phyloP scores from a whole-genome alignment of 805 yeast genomes.

The Millerago galiae region DNA sequence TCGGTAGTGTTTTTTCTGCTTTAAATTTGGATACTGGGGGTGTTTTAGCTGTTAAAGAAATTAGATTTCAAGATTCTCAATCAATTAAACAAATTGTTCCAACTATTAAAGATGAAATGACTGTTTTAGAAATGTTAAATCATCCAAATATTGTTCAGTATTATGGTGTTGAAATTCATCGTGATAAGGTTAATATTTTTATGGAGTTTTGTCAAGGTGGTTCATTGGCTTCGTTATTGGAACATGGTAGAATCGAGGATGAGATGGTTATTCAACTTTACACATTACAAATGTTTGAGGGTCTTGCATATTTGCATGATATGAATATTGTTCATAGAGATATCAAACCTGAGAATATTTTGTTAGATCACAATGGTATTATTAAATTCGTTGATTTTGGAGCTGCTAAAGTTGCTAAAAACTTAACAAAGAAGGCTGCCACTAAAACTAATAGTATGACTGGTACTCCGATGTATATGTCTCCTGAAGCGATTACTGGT shows the following conservation, averaged over 20 bases:
- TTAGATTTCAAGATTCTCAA: slow-evolving; percentile 81
- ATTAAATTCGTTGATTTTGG: slow-evolving; percentile 97
- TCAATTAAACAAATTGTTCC: slow-evolving; percentile 80
- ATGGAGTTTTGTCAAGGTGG: slow-evolving; percentile 99
- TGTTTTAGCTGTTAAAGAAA: slow-evolving; percentile 94
- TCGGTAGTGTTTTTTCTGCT: slow-evolving; percentile 91
- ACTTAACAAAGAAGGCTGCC: slow-evolving; percentile 36
- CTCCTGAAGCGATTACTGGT: slow-evolving; percentile 94
- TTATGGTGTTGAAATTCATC: slow-evolving; percentile 94
- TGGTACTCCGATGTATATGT: slow-evolving; percentile 99
- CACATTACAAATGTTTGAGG: slow-evolving; percentile 89
- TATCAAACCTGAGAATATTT: slow-evolving; percentile 89
- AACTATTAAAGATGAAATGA: slow-evolving; percentile 92
- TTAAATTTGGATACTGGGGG: slow-evolving; percentile 92
- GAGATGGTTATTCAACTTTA: slow-evolving; percentile 89
- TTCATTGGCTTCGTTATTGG: slow-evolving; percentile 75
- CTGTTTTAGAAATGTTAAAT: slow-evolving; percentile 86
- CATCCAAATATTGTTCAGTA: slow-evolving; percentile 97
- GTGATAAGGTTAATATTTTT: slow-evolving; percentile 89
- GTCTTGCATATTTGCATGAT: slow-evolving; percentile 88
- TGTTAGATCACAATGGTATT: slow-evolving; percentile 86
- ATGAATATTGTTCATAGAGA: slow-evolving; percentile 96
- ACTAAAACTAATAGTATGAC: slow-evolving; percentile 36
- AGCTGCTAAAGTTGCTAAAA: slow-evolving; percentile 85
- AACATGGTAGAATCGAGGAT: slow-evolving; percentile 92